These are phyloP conservation scores for Salinomyces thailandicus DNA, from an alignment of 2,329 filamentous ascomycete species.

Conservation along the genomic window DNA sequence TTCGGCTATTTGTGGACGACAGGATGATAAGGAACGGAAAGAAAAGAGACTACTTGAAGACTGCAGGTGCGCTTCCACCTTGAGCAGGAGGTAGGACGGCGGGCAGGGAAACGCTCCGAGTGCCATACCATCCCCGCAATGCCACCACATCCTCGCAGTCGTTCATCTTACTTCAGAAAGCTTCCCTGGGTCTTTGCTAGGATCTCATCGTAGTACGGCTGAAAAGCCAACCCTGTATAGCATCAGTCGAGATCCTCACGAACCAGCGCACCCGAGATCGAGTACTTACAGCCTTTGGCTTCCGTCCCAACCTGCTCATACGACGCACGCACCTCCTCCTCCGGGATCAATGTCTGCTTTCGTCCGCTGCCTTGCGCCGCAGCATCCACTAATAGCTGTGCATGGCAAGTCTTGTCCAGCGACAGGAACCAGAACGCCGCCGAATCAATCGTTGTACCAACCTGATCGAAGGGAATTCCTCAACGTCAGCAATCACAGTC, in stretches of 20 bases:
- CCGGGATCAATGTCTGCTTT: constrained; percentile 31
- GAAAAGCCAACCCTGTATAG: constrained; percentile 29
- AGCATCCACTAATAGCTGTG: constrained; percentile 35
- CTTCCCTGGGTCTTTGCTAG: constrained; percentile 40
- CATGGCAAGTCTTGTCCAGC: constrained; percentile 37
- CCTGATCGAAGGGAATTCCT: constrained; percentile 11
- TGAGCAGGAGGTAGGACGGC: too few relatives aligned
- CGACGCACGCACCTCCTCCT: constrained; percentile 31
- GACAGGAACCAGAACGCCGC: constrained; percentile 38
- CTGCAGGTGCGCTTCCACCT: too few relatives aligned
- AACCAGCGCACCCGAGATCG: too few relatives aligned
- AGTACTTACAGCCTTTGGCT: constrained; percentile 45
- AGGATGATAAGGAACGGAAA: too few relatives aligned
- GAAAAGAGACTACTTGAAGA: too few relatives aligned
- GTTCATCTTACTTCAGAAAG: constrained; percentile 32
- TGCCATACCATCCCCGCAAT: too few relatives aligned
- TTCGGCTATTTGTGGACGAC: too few relatives aligned
- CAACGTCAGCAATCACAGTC: background rate
- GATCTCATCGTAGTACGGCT: constrained; percentile 41
- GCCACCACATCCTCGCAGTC: too few relatives aligned
- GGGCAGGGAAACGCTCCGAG: too few relatives aligned
- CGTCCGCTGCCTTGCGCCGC: constrained; percentile 30
- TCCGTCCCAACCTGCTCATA: constrained; percentile 36
- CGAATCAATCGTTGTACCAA: constrained; percentile 31
- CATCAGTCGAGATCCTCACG: too few relatives aligned